phyloP scores from a whole-genome alignment of 2,329 filamentous ascomycete genomes.

The Sporothrix euskadiensis region DNA sequence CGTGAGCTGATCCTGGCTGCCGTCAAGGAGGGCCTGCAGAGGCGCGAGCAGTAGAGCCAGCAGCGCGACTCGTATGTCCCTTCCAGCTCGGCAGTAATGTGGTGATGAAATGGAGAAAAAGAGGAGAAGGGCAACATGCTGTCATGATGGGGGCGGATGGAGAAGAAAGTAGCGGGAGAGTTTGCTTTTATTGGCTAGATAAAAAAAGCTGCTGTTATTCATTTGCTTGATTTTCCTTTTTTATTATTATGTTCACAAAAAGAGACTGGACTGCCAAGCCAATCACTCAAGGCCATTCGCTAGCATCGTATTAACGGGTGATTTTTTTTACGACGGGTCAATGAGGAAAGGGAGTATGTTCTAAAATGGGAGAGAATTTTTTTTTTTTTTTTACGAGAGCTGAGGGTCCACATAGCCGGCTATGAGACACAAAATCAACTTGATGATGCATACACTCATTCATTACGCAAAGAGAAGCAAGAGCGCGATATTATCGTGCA shows the following conservation, averaged over 20 bases:
- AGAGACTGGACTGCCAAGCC: neutral
- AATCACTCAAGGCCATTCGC: too few relatives aligned
- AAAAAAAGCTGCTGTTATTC: constrained; percentile 9
- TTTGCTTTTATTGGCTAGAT: neutral
- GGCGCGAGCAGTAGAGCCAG: constrained; percentile 25
- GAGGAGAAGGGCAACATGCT: neutral
- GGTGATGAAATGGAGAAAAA: neutral
- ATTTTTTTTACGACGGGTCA: neutral
- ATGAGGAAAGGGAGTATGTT: neutral
- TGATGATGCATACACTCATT: too few relatives aligned
- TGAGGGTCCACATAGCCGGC: too few relatives aligned
- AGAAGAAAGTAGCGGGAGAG: neutral
- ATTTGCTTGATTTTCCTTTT: neutral
- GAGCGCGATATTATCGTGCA: too few relatives aligned
- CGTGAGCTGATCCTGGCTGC: constrained; percentile 86
- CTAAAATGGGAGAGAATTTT: neutral
- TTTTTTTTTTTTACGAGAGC: too few relatives aligned
- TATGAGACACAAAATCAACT: too few relatives aligned
- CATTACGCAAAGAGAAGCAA: too few relatives aligned
- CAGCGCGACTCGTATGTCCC: neutral
- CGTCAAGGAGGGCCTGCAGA: constrained; percentile 61
- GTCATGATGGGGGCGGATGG: neutral
- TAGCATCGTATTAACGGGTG: neutral
- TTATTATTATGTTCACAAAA: neutral
- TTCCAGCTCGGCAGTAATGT: neutral